Conservation (phyloP, 176 grass and related monocot species). For the Cymbopogon citratus region DNA sequence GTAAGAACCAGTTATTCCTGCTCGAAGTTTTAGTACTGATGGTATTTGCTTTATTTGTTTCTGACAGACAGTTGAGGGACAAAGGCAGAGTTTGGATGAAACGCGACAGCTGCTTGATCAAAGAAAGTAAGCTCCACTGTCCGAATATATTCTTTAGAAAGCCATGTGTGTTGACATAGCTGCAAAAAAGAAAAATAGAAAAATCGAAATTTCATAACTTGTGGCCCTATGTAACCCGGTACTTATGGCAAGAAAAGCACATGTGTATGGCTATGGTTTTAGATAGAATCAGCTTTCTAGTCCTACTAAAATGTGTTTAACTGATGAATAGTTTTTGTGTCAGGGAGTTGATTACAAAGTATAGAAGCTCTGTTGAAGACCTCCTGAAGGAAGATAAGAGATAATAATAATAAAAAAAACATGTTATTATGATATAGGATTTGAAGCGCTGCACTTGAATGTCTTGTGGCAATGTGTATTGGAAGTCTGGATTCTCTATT, state of each 20-base stretch:
- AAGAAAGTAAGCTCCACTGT: slow-evolving; percentile 27
- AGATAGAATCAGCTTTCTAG: no score
- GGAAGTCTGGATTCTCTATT: no score
- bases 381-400: slow-evolving; percentile 31
- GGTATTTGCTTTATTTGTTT: background rate
- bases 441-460: no score
- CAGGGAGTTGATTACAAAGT: slow-evolving; percentile 46
- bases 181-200: no score
- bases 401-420: background rate
- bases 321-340: background rate
- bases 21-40: background rate
- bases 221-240: background rate
- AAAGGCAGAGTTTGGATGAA: slow-evolving; percentile 41
- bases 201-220: background rate
- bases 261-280: no score
- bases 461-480: no score
- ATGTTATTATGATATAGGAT: no score
- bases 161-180: no score
- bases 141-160: background rate
- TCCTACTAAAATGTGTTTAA: no score
- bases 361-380: slow-evolving; percentile 37
- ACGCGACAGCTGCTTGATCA: slow-evolving; percentile 34
- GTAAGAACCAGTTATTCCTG: background rate
- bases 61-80: slow-evolving; percentile 32
- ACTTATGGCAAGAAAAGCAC: background rate